A percentile compares a stretch with the other conserved stretches of the same genome.
Evolutionary conservation across 2,329 filamentous ascomycete species (phyloP).

Genomic region (Shiraia sp.): DNA sequence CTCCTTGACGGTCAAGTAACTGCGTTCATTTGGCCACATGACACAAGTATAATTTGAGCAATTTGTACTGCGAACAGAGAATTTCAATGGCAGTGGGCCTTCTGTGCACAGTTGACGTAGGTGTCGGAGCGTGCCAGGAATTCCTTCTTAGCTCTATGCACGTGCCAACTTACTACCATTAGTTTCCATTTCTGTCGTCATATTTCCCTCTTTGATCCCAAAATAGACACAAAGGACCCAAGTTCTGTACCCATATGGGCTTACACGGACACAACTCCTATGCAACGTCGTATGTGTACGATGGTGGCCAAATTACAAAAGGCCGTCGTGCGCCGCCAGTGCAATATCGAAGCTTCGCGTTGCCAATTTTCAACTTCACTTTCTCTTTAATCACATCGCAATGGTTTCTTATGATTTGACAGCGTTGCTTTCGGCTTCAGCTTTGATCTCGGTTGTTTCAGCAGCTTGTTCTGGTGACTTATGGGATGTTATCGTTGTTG

Average conservation of each 20-base stretch:
- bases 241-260: neutral
- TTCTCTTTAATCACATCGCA: too few species aligned
- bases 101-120: too few species aligned
- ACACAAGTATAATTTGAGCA: too few species aligned
- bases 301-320: too few species aligned
- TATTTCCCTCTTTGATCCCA: neutral
- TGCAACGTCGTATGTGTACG: neutral
- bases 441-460: neutral
- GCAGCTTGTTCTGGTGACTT: slow-evolving; percentile 11
- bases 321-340: too few species aligned
- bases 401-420: too few species aligned
- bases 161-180: neutral
- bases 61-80: neutral
- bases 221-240: slow-evolving; percentile 1
- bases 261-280: neutral
- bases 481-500: slow-evolving; percentile 30
- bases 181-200: neutral
- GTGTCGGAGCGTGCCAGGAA: neutral
- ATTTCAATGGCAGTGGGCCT: too few species aligned
- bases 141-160: neutral
- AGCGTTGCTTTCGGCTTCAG: too few species aligned
- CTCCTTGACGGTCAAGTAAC: too few species aligned
- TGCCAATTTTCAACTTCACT: too few species aligned
- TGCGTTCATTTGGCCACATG: too few species aligned
- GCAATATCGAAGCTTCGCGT: too few species aligned